Evolutionary conservation across 2,329 filamentous ascomycete species (phyloP).

Genomic region (Neofusicoccum kwambonambiense): DNA sequence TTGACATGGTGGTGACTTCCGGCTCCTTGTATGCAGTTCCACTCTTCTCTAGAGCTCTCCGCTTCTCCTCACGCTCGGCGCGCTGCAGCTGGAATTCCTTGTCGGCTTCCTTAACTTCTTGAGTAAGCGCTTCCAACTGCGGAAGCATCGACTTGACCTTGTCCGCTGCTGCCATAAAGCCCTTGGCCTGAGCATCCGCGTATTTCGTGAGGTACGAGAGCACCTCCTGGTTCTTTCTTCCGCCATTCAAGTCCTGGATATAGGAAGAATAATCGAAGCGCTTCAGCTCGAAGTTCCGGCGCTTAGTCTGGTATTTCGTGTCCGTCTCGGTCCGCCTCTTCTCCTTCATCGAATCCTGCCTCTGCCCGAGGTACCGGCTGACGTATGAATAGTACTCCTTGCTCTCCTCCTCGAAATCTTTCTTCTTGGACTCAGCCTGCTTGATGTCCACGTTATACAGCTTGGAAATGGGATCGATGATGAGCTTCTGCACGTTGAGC

Average conservation of each 20-base stretch:
- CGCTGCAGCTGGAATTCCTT: conserved; percentile 96
- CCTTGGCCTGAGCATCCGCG: conserved; percentile 83
- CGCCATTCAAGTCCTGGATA: conserved; percentile 98
- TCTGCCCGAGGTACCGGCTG: conserved; percentile 90
- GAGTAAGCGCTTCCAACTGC: conserved; percentile 82
- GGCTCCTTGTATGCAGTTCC: conserved; percentile 51
- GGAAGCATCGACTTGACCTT: conserved; percentile 85
- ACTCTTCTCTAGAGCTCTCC: conserved; percentile 84
- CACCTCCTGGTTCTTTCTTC: conserved; percentile 97
- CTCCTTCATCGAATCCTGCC: conserved; percentile 92
- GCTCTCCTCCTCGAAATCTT: conserved; percentile 97
- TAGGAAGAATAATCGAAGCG: conserved; percentile 98
- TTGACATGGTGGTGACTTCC: conserved; percentile 23
- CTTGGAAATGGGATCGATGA: conserved; percentile 90
- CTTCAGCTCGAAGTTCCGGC: conserved; percentile 92
- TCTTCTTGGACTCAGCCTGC: conserved; percentile 92
- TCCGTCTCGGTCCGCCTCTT: conserved; percentile 96
- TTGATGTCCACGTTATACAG: conserved; percentile 97
- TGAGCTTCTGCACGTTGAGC: conserved; percentile 79
- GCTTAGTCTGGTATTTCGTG: conserved; percentile 91
- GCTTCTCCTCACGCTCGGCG: conserved; percentile 93
- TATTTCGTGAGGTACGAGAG: conserved; percentile 92
- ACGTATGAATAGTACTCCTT: conserved; percentile 98
- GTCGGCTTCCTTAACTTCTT: conserved; percentile 88
- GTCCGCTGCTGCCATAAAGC: conserved; percentile 78